Evolutionary conservation across 768 basidiomycete species (phyloP).

Genomic region (Fibroporia radiculosa): DNA sequence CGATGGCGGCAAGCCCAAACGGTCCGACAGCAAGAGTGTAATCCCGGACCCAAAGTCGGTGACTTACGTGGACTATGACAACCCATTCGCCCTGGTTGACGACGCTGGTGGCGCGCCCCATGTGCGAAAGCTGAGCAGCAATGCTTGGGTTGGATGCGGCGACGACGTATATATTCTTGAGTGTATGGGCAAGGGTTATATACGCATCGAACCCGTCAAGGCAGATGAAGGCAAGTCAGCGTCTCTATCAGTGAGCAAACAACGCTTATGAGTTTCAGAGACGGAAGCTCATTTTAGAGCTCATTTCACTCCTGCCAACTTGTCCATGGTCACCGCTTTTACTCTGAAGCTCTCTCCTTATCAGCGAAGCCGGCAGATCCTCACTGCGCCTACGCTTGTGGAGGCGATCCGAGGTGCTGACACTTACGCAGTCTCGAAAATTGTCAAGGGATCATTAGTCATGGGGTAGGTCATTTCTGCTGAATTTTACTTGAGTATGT

Average conservation of each 20-base stretch:
- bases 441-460: constrained; percentile 41
- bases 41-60: constrained; percentile 54
- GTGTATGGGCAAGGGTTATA: constrained; percentile 59
- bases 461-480: constrained; percentile 38
- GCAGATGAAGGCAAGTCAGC: constrained; percentile 27
- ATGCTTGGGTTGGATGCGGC: constrained; percentile 81
- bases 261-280: constrained; percentile 18
- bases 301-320: constrained; percentile 44
- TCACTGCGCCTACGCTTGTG: constrained; percentile 44
- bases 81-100: constrained; percentile 57
- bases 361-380: constrained; percentile 34
- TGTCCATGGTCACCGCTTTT: constrained; percentile 36
- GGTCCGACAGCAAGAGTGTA: constrained; percentile 16
- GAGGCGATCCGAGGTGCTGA: constrained; percentile 66
- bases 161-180: constrained; percentile 64
- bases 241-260: not conserved
- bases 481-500: not conserved
- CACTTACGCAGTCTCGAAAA: constrained; percentile 49
- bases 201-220: constrained; percentile 48
- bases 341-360: constrained; percentile 46
- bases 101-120: constrained; percentile 45
- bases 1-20: constrained; percentile 11
- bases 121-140: constrained; percentile 42
- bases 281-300: constrained; percentile 36
- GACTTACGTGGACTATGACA: constrained; percentile 68